Evolutionary conservation across 2,329 filamentous ascomycete species (phyloP), one percentile per base, ranked within the genome.

Genomic region (Colletotrichum sp.): DNA sequence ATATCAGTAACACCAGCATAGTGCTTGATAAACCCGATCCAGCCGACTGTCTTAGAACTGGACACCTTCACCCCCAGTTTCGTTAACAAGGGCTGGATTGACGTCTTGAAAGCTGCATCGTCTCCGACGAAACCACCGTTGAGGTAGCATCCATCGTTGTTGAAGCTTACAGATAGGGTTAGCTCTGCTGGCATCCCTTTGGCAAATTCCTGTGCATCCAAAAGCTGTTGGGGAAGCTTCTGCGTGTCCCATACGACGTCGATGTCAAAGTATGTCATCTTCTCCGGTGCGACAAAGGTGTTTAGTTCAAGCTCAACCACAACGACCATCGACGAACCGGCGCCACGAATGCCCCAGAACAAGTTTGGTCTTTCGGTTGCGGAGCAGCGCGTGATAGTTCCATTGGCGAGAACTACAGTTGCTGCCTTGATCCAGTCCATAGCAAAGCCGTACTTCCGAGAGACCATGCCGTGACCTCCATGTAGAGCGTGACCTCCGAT

Each of bases 341-440:
- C 85, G 8, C 86, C 86, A 9, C 84, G 83, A 44, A 88, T 74
- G 7, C 85, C 85, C 85, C 85, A 88, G 80, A 86, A 87, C 12
- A 87, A 80, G 27, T 87, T 85, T 0, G 78, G 60, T 73, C 87
- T 84, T 72, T 84, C 82, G 1, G 79, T 82, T 11, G 79, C 79
- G 16, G 83, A 85, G 34, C 79, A 78, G 28, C 80, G 77, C 2
- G 84, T 83, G 4, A 83, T 75, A 6, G 80, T 81, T 6, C 79
- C 78, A 77, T 86, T 82, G 65, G 84, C 85, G 11, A 86, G 81
- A 11, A 86, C 84, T 6, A 86, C 82, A 5, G 80, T 84, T 5
- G 82, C 83, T 11, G 81, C 81, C 13, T 80, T 79, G 27, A 86
- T 81, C 79, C 80, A 82, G 78, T 86, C 85, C 3, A 85, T 80